phyloP scores from a whole-genome alignment of 306 rosid species.

The Ochetophila trinervis region DNA sequence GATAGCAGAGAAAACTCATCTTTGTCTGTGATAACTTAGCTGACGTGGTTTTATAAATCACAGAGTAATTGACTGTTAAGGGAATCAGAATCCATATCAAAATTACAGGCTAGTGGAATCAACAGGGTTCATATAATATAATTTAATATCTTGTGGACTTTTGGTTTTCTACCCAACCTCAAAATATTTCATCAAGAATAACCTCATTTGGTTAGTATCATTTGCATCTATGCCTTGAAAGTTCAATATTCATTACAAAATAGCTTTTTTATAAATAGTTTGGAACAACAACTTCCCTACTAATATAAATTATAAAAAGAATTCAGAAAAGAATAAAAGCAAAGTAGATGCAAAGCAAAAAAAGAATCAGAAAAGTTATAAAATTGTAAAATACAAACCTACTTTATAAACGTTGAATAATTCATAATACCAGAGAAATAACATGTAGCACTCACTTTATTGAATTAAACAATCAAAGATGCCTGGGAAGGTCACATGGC shows the following conservation, averaged over 20 bases:
- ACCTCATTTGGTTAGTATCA: not conserved
- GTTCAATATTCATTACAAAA: slow-evolving; percentile 1
- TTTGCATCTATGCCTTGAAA: slow-evolving; percentile 13
- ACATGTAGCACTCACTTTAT: slow-evolving; percentile 5
- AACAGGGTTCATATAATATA: slow-evolving; percentile 3
- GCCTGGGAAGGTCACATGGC: slow-evolving; percentile 17
- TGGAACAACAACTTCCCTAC: slow-evolving; percentile 21
- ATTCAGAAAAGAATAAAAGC: slow-evolving; percentile 32
- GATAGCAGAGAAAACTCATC: slow-evolving; percentile 17
- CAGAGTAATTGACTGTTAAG: not conserved
- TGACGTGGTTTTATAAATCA: slow-evolving; percentile 4
- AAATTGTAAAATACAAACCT: slow-evolving; percentile 28
- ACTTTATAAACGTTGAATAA: slow-evolving; percentile 30
- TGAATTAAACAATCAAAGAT: slow-evolving; percentile 2
- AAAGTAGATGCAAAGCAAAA: slow-evolving; percentile 30
- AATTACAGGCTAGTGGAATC: slow-evolving; percentile 25
- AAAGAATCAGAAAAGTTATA: slow-evolving; percentile 5
- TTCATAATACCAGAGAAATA: slow-evolving; percentile 18
- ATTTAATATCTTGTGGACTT: slow-evolving; percentile 8
- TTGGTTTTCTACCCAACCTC: slow-evolving; percentile 6
- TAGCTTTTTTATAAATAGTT: slow-evolving; percentile 2
- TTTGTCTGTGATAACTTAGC: slow-evolving; percentile 4
- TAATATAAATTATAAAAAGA: slow-evolving; percentile 13
- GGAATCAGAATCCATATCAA: slow-evolving; percentile 21
- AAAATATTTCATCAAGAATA: slow-evolving; percentile 11